These are phyloP conservation scores for Xylaria sp. DNA, from an alignment of 2,329 filamentous ascomycete genomes.

Conservation along the genomic window DNA sequence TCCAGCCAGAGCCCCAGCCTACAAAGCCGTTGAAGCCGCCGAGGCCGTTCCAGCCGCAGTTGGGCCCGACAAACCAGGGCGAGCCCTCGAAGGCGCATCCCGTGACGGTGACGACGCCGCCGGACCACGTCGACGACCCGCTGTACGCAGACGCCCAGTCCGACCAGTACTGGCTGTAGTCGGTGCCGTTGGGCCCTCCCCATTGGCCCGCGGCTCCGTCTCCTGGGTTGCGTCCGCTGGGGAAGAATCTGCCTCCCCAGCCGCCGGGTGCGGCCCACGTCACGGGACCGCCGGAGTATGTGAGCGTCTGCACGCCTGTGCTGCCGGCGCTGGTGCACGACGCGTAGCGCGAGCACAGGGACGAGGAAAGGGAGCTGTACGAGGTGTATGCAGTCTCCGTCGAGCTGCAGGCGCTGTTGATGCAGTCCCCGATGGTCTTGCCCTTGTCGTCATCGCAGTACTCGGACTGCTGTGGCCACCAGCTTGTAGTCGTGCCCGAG, in stretches of 20 bases:
- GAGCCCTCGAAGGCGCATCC: constrained; percentile 56
- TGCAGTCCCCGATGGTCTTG: constrained; percentile 46
- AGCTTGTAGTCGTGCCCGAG: constrained; percentile 45
- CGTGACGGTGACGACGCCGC: constrained; percentile 55
- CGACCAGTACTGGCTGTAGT: constrained; percentile 45
- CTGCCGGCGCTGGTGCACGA: constrained; percentile 54
- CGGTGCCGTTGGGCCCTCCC: constrained; percentile 35
- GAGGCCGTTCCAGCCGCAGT: constrained; percentile 51
- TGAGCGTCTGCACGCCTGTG: constrained; percentile 55
- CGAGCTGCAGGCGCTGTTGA: constrained; percentile 45
- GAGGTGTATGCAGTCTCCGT: constrained; percentile 46
- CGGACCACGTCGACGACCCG: constrained; percentile 51
- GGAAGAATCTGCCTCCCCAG: constrained; percentile 43
- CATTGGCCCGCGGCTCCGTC: constrained; percentile 20
- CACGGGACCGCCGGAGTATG: constrained; percentile 51
- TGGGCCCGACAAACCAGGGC: constrained; percentile 55
- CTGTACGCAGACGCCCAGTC: constrained; percentile 49
- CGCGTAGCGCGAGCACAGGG: constrained; percentile 55
- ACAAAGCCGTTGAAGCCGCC: constrained; percentile 55
- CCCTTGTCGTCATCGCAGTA: constrained; percentile 49
- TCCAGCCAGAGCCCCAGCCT: constrained; percentile 57
- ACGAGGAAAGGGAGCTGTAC: constrained; percentile 53
- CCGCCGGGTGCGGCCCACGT: constrained; percentile 51
- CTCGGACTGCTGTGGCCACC: constrained; percentile 49
- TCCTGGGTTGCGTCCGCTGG: constrained; percentile 28